Evolutionary conservation across 371 early-diverging fungal species (phyloP).

Genomic region (Apophysomyces trapeziformis): DNA sequence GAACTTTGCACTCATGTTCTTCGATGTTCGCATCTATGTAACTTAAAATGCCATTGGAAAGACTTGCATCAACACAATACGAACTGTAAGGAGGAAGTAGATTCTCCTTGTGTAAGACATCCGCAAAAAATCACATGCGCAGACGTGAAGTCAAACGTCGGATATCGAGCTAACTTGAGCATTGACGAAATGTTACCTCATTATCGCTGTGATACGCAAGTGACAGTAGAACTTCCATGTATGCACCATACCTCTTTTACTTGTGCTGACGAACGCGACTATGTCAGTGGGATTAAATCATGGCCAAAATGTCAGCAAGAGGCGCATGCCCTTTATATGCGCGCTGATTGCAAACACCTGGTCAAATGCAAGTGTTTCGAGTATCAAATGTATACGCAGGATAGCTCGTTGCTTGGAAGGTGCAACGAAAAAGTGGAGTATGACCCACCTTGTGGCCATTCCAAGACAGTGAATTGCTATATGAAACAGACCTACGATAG

Average conservation of each 20-base stretch:
- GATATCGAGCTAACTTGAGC: background rate
- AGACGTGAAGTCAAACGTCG: background rate
- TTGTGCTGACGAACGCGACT: background rate
- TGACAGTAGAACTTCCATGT: background rate
- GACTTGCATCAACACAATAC: background rate
- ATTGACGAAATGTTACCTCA: background rate
- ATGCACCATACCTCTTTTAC: background rate
- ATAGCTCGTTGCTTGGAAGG: background rate
- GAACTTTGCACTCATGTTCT: background rate
- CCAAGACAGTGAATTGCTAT: background rate
- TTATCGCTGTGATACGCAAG: background rate
- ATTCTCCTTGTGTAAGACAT: conserved; percentile 1
- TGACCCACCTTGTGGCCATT: background rate
- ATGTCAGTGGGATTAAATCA: background rate
- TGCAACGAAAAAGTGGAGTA: conserved; percentile 2
- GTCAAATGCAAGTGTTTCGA: conserved; percentile 1
- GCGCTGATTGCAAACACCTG: background rate
- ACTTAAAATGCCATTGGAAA: conserved; percentile 2
- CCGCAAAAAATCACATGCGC: background rate
- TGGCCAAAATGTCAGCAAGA: background rate
- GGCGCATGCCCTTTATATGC: background rate
- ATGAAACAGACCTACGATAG: background rate
- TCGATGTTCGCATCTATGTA: background rate
- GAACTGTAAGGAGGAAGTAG: background rate
- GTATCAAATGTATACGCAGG: background rate